phyloP scores from a whole-genome alignment of 257 asterid genomes.

The Rhazya stricta region DNA sequence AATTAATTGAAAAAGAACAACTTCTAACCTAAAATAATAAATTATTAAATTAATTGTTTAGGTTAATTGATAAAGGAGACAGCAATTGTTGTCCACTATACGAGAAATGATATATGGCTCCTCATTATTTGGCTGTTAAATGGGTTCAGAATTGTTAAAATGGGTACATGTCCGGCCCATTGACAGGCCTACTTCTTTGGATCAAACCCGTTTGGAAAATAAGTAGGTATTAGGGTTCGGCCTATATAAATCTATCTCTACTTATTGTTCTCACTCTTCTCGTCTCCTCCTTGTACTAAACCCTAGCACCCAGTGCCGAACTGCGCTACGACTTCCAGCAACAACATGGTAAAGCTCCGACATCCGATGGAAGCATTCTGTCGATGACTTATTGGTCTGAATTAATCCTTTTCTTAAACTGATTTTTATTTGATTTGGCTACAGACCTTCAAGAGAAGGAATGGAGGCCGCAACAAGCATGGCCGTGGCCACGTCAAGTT shows the following conservation, averaged over 20 bases:
- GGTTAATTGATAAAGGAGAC: too few species aligned
- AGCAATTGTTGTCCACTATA: too few species aligned
- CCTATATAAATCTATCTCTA: background rate
- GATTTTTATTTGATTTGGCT: background rate
- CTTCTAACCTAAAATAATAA: too few species aligned
- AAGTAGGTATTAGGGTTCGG: background rate
- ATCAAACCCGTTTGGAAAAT: background rate
- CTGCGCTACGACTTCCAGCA: background rate
- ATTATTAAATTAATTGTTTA: too few species aligned
- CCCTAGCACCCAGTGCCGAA: conserved; percentile 9
- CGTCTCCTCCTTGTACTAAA: background rate
- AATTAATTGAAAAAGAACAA: too few species aligned
- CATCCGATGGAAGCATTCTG: background rate
- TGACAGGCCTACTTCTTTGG: too few species aligned
- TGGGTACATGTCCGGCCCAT: too few species aligned
- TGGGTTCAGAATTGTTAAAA: too few species aligned
- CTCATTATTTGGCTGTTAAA: too few species aligned
- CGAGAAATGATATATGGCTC: too few species aligned
- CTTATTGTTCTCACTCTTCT: background rate
- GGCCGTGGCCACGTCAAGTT: conserved; percentile 53
- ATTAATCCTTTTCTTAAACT: background rate
- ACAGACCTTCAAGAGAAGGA: conserved; percentile 58
- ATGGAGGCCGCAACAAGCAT: conserved; percentile 61
- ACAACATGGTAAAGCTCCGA: conserved; percentile 12
- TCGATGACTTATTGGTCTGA: background rate